Conservation (phyloP, 805 yeast species). For the Lipomyces yamadae region DNA sequence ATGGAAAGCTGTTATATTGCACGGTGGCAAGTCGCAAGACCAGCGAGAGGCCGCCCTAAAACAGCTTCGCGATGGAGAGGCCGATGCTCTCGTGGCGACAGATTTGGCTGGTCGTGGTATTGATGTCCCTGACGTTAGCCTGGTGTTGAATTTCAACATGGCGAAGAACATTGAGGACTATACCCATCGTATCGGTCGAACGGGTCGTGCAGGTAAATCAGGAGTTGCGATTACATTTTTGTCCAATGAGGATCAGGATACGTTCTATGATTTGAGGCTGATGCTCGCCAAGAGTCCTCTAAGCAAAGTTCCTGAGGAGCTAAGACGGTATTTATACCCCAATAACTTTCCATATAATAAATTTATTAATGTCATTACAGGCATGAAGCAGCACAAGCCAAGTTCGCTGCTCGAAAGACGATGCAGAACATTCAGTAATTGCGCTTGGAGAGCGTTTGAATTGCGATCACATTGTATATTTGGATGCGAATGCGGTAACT, state of each 20-base stretch:
- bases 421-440: conserved; percentile 12
- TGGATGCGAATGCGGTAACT: neutral
- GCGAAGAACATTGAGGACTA: conserved; percentile 77
- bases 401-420: conserved; percentile 14
- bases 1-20: conserved; percentile 65
- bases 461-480: neutral
- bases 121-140: conserved; percentile 83
- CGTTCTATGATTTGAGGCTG: conserved; percentile 56
- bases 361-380: conserved; percentile 10
- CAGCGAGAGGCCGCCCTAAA: conserved; percentile 79
- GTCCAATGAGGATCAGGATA: conserved; percentile 58
- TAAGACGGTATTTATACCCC: conserved; percentile 37
- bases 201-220: conserved; percentile 88
- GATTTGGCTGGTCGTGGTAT: conserved; percentile 97
- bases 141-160: conserved; percentile 89
- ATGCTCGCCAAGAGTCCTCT: conserved; percentile 52
- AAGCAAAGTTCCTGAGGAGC: conserved; percentile 51
- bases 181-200: conserved; percentile 92
- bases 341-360: neutral
- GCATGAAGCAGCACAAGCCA: conserved; percentile 29
- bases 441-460: neutral
- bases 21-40: conserved; percentile 85
- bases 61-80: conserved; percentile 59
- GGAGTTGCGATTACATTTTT: conserved; percentile 81
- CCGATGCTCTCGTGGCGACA: conserved; percentile 79